phyloP scores from a whole-genome alignment of 2,329 filamentous ascomycete species.

The Magnaporthiopsis rhizophila region DNA sequence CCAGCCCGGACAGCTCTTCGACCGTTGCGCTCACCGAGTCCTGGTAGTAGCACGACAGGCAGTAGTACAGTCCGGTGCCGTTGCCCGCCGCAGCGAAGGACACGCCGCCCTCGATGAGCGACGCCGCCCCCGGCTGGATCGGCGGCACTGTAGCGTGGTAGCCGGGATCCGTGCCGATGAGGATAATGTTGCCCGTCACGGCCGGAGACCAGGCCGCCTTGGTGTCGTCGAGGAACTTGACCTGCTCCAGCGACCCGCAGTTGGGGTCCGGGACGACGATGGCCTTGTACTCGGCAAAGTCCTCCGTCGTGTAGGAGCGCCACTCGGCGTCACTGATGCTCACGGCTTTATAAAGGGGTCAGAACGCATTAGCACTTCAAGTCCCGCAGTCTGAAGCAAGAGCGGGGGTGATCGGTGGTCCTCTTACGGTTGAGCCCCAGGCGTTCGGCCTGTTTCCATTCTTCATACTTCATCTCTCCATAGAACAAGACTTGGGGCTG shows the following conservation, averaged over 20 bases:
- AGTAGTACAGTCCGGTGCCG: slow-evolving; percentile 24
- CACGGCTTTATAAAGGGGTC: neutral
- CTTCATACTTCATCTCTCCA: neutral
- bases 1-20: slow-evolving; percentile 24
- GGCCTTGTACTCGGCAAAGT: slow-evolving; percentile 36
- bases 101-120: slow-evolving; percentile 30
- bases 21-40: slow-evolving; percentile 14
- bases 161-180: slow-evolving; percentile 31
- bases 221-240: slow-evolving; percentile 30
- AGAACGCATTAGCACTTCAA: neutral
- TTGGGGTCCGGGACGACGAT: slow-evolving; percentile 33
- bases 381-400: no score
- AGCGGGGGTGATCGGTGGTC: neutral
- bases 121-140: slow-evolving; percentile 20
- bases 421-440: neutral
- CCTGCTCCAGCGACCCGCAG: slow-evolving; percentile 20
- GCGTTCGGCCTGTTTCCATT: neutral
- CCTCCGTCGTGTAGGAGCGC: slow-evolving; percentile 21
- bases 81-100: slow-evolving; percentile 14
- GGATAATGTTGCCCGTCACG: slow-evolving; percentile 30
- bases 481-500: slow-evolving; percentile 5
- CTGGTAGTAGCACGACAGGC: slow-evolving; percentile 34
- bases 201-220: slow-evolving; percentile 31
- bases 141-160: slow-evolving; percentile 21
- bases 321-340: slow-evolving; percentile 5